phyloP scores from a whole-genome alignment of 2,329 filamentous ascomycete genomes.

The Epichloe hybrida region DNA sequence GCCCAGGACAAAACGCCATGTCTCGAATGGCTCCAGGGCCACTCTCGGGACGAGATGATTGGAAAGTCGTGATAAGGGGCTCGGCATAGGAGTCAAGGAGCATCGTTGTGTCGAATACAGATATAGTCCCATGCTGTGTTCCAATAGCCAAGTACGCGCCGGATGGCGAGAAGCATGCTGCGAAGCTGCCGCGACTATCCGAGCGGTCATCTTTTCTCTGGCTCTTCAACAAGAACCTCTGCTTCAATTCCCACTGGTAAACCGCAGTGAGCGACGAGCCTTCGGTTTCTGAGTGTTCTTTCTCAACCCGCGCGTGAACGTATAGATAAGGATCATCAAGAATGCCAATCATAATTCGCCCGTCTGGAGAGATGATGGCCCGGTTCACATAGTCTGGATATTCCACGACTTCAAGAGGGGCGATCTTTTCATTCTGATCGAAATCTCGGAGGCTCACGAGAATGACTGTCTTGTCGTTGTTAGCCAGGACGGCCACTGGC shows the following conservation, averaged over 20 bases:
- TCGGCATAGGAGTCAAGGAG: conserved; percentile 34
- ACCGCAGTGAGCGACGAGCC: conserved; percentile 11
- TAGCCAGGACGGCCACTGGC: conserved; percentile 61
- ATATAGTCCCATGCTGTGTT: conserved; percentile 69
- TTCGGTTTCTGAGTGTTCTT: conserved; percentile 16
- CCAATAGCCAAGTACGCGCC: conserved; percentile 61
- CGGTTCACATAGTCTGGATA: conserved; percentile 86
- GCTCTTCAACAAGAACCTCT: conserved; percentile 42
- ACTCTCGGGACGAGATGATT: conserved; percentile 59
- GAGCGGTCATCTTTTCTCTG: conserved; percentile 40
- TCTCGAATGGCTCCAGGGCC: conserved; percentile 70
- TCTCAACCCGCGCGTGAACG: conserved; percentile 51
- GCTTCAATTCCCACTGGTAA: conserved; percentile 38
- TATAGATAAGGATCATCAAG: conserved; percentile 81
- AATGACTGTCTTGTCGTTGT: conserved; percentile 83
- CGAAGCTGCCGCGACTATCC: conserved; percentile 56
- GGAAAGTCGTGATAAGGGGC: conserved; percentile 61
- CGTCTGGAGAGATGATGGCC: conserved; percentile 84
- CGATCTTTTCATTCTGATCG: conserved; percentile 25
- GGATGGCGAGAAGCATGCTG: conserved; percentile 61
- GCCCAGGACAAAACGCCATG: conserved; percentile 83
- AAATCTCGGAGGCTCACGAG: conserved; percentile 64
- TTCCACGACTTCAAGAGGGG: conserved; percentile 55
- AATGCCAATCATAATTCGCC: conserved; percentile 64
- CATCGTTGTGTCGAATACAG: conserved; percentile 49